Evolutionary conservation across 192 early-diverging fungal species (phyloP).

Genomic region (Lobosporangium transversale): DNA sequence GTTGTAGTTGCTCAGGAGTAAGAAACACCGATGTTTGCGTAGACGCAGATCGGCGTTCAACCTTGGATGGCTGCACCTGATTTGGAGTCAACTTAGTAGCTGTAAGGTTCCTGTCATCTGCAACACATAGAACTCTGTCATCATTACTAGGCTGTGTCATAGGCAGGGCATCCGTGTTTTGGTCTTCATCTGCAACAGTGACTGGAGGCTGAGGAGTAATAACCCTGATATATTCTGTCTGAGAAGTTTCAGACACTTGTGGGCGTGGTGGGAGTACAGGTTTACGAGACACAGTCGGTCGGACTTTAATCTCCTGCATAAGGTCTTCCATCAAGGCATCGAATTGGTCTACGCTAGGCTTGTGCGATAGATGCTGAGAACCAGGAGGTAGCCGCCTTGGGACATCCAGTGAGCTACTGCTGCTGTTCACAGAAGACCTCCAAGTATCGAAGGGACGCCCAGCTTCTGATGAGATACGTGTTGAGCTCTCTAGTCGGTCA

Average conservation of each 20-base stretch:
- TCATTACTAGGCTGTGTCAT: background rate
- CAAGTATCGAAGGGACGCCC: background rate
- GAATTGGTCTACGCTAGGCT: conserved; percentile 23
- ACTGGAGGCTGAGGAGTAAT: background rate
- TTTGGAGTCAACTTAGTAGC: too few relatives aligned
- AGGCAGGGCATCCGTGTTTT: background rate
- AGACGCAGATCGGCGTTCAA: too few relatives aligned
- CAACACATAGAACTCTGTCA: background rate
- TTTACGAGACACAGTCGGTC: conserved; percentile 8
- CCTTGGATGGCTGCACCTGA: too few relatives aligned
- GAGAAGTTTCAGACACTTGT: background rate
- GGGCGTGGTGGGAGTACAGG: background rate
- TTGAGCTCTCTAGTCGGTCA: background rate
- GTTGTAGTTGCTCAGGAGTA: too few relatives aligned
- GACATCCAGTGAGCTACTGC: background rate
- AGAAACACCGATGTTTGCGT: too few relatives aligned
- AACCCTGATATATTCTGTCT: background rate
- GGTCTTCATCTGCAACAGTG: background rate
- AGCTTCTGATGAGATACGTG: background rate
- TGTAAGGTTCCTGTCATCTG: background rate
- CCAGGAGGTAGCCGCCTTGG: background rate
- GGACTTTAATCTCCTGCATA: conserved; percentile 48
- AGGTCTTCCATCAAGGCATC: conserved; percentile 55
- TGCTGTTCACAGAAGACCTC: background rate
- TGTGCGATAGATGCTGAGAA: background rate